Evolutionary conservation across 2,329 filamentous ascomycete species (phyloP), one percentile per base, ranked within the genome.

Genomic region (Microthyrium microscopicum): DNA sequence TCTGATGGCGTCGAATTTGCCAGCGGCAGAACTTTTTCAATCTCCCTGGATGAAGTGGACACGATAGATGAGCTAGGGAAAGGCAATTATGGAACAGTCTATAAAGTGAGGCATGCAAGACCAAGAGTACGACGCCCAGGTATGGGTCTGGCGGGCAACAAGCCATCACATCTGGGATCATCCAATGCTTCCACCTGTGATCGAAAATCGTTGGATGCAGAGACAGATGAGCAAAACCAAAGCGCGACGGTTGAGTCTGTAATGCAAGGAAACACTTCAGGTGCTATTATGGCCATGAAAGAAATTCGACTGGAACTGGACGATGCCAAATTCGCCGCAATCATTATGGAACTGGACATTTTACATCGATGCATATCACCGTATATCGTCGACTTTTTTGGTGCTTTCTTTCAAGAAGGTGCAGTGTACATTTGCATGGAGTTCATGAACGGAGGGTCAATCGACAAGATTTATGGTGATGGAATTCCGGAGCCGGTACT

Each of bases 311-410:
- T 98, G 7, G 89, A 98, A 54, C 65, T 98, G 34, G 89, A 98
- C 48, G 89, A 98, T 53, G 78, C 83, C 41, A 98, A 98, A 55
- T 93, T 98, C 51, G 77, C 82, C 5, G 85, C 87, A 24, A 98
- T 98, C 49, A 78, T 95, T 46, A 98, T 95, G 70, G 89, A 98
- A 56, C 65, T 98, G 30, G 83, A 98, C 47, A 87, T 98, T 41
- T 64, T 98, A 3, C 89, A 98, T 57, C 80, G 89, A 45, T 98
- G 89, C 49, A 66, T 89, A 3, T 94, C 84, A 2, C 87, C 89
- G 0, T 93, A 87, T 55, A 95, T 98, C 44, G 89, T 98, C 54
- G 87, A 98, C 51, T 98, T 98, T 48, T 98, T 95, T 53, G 89
- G 89, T 1, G 89, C 89, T 4, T 98, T 98, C 54, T 98, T 94